A percentile compares a stretch with the other conserved stretches of the same genome.
phyloP scores from a whole-genome alignment of 2,329 filamentous ascomycete species.

The Bimuria novae-zelandiae region DNA sequence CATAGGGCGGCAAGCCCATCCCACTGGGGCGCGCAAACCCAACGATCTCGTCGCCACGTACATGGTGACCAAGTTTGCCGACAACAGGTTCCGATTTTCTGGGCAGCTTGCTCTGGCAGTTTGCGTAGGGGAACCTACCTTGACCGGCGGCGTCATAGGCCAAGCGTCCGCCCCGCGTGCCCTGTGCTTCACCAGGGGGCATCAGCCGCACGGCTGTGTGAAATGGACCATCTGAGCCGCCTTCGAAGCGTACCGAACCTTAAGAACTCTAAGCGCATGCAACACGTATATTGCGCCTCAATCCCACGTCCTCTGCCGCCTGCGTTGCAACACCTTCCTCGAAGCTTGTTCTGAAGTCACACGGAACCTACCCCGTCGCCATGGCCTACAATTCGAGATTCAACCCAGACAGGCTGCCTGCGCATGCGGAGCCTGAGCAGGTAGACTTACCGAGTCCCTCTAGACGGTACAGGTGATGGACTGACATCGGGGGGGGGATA shows the following conservation, averaged over 20 bases:
- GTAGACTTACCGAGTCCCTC: slow-evolving; percentile 46
- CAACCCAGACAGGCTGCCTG: slow-evolving; percentile 93
- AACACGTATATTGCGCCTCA: slow-evolving; percentile 1
- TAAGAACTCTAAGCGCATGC: slow-evolving; percentile 5
- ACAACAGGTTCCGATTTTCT: too few relatives aligned
- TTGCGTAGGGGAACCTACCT: background rate
- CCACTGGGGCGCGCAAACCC: too few relatives aligned
- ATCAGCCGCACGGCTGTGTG: slow-evolving; percentile 35
- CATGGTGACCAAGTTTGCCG: too few relatives aligned
- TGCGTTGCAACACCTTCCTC: slow-evolving; percentile 2
- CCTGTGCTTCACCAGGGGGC: slow-evolving; percentile 12
- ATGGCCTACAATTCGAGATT: slow-evolving; percentile 96
- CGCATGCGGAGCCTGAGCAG: slow-evolving; percentile 80
- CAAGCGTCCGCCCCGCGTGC: slow-evolving; percentile 25
- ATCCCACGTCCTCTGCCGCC: background rate
- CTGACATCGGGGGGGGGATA: slow-evolving; percentile 27
- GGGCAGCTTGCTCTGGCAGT: background rate
- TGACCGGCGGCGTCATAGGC: slow-evolving; percentile 31
- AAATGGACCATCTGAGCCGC: slow-evolving; percentile 13
- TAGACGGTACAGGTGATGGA: background rate
- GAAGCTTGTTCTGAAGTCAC: slow-evolving; percentile 6
- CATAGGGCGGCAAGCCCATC: too few relatives aligned
- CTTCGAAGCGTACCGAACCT: slow-evolving; percentile 6
- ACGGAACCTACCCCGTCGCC: slow-evolving; percentile 10
- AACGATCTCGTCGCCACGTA: too few relatives aligned